phyloP scores from a whole-genome alignment of 1,139 yeast genomes.

The Candida mesenterica region DNA sequence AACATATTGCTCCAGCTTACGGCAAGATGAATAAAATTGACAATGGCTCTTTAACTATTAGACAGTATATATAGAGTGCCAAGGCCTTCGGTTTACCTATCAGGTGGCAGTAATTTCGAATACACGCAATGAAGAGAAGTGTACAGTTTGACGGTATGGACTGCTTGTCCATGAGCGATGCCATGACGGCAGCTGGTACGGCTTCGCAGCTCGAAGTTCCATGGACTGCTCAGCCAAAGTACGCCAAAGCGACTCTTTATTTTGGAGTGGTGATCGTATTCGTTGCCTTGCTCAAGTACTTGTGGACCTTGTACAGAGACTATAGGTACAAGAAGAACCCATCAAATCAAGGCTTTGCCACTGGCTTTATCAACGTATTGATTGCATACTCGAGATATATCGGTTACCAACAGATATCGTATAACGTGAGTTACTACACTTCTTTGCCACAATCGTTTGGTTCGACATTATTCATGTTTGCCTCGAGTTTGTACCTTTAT shows the following conservation, averaged over 20 bases:
- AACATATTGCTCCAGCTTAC: no score
- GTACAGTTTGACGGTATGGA: slow-evolving; percentile 41
- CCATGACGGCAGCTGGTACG: slow-evolving; percentile 21
- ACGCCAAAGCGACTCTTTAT: slow-evolving; percentile 48
- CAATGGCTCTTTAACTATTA: no score
- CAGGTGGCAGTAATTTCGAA: neutral
- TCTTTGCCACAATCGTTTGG: slow-evolving; percentile 57
- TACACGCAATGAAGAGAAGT: slow-evolving; percentile 10
- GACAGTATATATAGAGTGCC: no score
- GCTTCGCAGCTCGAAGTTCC: slow-evolving; percentile 39
- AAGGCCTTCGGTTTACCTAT: no score
- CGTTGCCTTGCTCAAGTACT: slow-evolving; percentile 38
- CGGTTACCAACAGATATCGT: slow-evolving; percentile 51
- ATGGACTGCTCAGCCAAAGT: slow-evolving; percentile 39
- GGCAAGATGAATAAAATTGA: no score
- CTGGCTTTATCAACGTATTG: slow-evolving; percentile 26
- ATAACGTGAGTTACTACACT: slow-evolving; percentile 28
- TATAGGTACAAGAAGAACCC: slow-evolving; percentile 19
- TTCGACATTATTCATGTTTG: slow-evolving; percentile 36
- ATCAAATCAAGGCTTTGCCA: slow-evolving; percentile 11
- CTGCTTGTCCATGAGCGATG: slow-evolving; percentile 28
- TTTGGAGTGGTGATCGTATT: slow-evolving; percentile 40
- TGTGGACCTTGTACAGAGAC: slow-evolving; percentile 37
- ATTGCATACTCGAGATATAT: slow-evolving; percentile 44
- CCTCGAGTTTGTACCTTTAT: slow-evolving; percentile 43